A percentile compares a stretch with the other conserved stretches of the same genome.
phyloP scores from a whole-genome alignment of 176 grass and related monocot species.

The Miscanthus lutarioriparius region DNA sequence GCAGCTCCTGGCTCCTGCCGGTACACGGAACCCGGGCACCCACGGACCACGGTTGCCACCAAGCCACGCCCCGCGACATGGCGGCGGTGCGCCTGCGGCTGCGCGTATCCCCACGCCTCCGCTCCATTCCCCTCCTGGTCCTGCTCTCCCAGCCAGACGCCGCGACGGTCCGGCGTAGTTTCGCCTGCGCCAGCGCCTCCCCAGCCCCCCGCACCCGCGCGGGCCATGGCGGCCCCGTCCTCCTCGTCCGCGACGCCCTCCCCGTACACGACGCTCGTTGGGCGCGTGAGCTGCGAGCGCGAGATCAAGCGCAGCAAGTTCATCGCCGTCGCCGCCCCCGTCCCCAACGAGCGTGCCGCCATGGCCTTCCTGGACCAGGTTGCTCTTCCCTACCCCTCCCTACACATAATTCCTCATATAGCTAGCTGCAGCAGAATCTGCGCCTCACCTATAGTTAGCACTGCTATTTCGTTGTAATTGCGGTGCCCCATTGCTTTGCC shows the following conservation, averaged over 20 bases:
- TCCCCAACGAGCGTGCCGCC: constrained; percentile 56
- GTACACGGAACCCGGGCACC: constrained; percentile 18
- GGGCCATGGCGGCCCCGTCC: constrained; percentile 50
- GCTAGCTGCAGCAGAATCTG: not conserved
- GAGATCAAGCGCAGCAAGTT: constrained; percentile 78
- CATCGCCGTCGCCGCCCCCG: constrained; percentile 61
- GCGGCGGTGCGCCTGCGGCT: constrained; percentile 46
- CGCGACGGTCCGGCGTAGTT: not conserved
- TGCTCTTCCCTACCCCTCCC: not conserved
- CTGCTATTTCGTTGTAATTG: not conserved
- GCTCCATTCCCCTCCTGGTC: constrained; percentile 28
- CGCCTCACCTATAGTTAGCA: not conserved
- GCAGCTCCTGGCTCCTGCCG: not conserved
- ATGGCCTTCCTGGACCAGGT: constrained; percentile 71
- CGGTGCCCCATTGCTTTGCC: not conserved
- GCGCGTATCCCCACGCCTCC: constrained; percentile 40
- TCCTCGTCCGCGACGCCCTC: constrained; percentile 27
- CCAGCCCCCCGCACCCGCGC: not conserved
- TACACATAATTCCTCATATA: not conserved
- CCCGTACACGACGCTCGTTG: constrained; percentile 55
- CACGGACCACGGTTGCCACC: constrained; percentile 19
- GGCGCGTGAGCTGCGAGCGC: constrained; percentile 54
- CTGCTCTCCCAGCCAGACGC: constrained; percentile 29
- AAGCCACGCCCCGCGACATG: constrained; percentile 30
- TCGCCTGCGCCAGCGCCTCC: not conserved